Conservation (phyloP, 176 grass and related monocot genomes). For the Pontederia crassipes region DNA sequence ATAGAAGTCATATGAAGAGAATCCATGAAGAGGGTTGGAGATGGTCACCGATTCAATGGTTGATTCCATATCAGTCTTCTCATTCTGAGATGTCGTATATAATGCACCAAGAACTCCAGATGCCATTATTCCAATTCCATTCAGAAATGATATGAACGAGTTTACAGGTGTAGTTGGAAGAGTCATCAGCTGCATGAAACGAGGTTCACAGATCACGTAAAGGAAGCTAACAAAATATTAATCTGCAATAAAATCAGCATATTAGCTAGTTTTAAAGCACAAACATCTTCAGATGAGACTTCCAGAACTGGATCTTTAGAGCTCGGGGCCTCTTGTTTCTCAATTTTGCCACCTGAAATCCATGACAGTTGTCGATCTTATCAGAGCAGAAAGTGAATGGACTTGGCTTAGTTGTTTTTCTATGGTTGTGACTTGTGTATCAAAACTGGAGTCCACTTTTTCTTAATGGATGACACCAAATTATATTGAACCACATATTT, state of each 20-base stretch:
- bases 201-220: background rate
- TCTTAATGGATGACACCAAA: too few species aligned
- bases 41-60: conserved; percentile 76
- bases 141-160: conserved; percentile 46
- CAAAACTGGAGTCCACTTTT: too few species aligned
- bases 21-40: conserved; percentile 31
- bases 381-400: too few species aligned
- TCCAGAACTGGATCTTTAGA: background rate
- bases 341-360: too few species aligned
- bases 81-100: conserved; percentile 68
- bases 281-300: background rate
- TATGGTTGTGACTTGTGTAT: too few species aligned
- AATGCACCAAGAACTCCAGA: conserved; percentile 80
- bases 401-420: too few species aligned
- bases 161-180: conserved; percentile 41
- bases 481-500: too few species aligned
- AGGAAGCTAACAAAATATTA: background rate
- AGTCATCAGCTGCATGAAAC: conserved; percentile 6
- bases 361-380: too few species aligned
- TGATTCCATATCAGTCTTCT: conserved; percentile 62
- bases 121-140: conserved; percentile 49
- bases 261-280: background rate
- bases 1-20: conserved; percentile 17
- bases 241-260: too few species aligned
- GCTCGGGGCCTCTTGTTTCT: too few species aligned